Conservation (phyloP, 192 early-diverging fungal species). For the Coemansia sp. region DNA sequence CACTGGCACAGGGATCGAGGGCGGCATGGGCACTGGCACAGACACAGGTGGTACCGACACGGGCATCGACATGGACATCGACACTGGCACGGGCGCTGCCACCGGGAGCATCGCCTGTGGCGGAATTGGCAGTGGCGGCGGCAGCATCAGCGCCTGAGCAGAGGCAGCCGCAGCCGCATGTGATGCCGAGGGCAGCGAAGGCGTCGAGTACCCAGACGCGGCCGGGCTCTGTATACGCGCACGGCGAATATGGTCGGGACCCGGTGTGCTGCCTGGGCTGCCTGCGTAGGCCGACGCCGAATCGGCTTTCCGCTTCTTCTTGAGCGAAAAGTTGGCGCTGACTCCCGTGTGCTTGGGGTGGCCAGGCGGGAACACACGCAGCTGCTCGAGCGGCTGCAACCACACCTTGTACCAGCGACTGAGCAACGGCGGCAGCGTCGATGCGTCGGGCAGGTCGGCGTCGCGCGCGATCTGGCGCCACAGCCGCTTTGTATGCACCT, state of each 20-base stretch:
- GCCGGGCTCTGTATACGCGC: slow-evolving; percentile 25
- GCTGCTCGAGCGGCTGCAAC: slow-evolving; percentile 50
- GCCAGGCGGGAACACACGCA: slow-evolving; percentile 43
- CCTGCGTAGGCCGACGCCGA: no score
- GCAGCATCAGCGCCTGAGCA: slow-evolving; percentile 2
- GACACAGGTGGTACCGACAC: background rate
- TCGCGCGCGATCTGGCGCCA: slow-evolving; percentile 50
- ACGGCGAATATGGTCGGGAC: slow-evolving; percentile 28
- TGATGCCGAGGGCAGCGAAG: slow-evolving; percentile 5
- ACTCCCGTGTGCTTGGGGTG: slow-evolving; percentile 47
- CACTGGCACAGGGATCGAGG: slow-evolving; percentile 7
- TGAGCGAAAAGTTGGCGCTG: slow-evolving; percentile 43
- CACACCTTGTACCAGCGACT: slow-evolving; percentile 52
- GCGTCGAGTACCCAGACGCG: no score
- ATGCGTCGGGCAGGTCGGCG: slow-evolving; percentile 38
- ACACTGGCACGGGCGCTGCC: no score
- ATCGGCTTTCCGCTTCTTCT: slow-evolving; percentile 44
- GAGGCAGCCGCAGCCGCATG: slow-evolving; percentile 11
- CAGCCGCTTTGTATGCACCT: slow-evolving; percentile 40
- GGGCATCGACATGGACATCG: background rate
- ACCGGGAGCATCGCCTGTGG: background rate
- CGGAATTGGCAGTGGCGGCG: slow-evolving; percentile 5
- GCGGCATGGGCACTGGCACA: background rate
- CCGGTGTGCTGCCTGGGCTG: slow-evolving; percentile 43
- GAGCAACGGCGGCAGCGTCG: slow-evolving; percentile 45